A percentile compares a stretch with the other conserved stretches of the same genome.
Conservation (phyloP, 148 eudicot species). For the Nepenthes gracilis region DNA sequence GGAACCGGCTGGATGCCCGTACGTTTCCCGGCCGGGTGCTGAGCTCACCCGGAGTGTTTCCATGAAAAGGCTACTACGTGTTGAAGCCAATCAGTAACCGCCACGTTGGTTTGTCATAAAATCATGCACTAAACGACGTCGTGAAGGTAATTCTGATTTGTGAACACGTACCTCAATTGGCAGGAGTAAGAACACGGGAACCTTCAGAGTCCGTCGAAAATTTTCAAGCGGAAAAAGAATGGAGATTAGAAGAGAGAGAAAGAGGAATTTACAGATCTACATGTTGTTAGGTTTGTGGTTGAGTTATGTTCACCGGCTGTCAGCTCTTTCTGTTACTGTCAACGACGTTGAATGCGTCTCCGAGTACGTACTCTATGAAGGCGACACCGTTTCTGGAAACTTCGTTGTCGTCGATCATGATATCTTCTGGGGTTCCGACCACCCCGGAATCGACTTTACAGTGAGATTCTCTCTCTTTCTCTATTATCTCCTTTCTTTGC, state of each 20-base stretch:
- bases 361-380: conserved; percentile 79
- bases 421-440: conserved; percentile 86
- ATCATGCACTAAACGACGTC: neutral
- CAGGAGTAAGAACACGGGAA: too few species aligned
- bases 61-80: neutral
- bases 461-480: conserved; percentile 24
- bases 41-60: too few species aligned
- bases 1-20: too few species aligned
- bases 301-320: conserved; percentile 15
- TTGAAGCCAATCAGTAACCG: neutral
- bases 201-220: too few species aligned
- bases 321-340: conserved; percentile 67
- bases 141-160: neutral
- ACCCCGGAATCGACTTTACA: conserved; percentile 86
- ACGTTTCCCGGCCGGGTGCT: too few species aligned
- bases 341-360: conserved; percentile 74
- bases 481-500: neutral
- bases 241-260: conserved; percentile 3
- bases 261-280: conserved; percentile 9
- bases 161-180: too few species aligned
- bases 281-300: conserved; percentile 26
- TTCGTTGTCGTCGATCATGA: conserved; percentile 93
- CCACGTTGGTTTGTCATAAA: neutral
- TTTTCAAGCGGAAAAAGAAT: too few species aligned
- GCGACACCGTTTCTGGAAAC: conserved; percentile 74